phyloP scores from a whole-genome alignment of 2,329 filamentous ascomycete species.

The Hirsutella rhossiliensis region DNA sequence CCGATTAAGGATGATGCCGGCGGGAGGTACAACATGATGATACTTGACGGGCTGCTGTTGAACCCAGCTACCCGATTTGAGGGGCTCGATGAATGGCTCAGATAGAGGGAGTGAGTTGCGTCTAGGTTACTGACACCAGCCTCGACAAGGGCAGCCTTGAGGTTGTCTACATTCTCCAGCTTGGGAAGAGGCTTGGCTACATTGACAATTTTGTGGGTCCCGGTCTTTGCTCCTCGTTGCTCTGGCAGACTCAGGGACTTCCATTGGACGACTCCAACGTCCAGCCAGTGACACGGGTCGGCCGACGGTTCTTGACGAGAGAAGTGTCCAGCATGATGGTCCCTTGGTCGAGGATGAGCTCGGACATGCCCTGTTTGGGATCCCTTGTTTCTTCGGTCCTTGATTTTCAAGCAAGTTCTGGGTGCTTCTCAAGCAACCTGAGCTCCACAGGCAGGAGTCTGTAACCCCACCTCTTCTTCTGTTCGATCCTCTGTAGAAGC shows the following conservation, averaged over 20 bases:
- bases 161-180: not conserved
- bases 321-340: not conserved
- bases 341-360: not conserved
- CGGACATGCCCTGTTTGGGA: not conserved
- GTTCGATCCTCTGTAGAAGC: not conserved
- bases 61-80: constrained; percentile 20
- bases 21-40: constrained; percentile 24
- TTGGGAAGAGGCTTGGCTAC: not conserved
- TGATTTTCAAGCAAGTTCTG: not conserved
- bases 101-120: not conserved
- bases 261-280: not conserved
- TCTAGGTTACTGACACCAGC: not conserved
- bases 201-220: not conserved
- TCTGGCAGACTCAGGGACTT: not conserved
- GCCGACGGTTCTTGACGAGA: not conserved
- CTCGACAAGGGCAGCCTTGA: not conserved
- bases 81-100: not conserved
- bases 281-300: not conserved
- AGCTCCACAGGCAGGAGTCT: not conserved
- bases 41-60: constrained; percentile 23
- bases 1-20: constrained; percentile 24
- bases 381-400: not conserved
- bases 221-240: not conserved
- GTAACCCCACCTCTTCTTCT: not conserved
- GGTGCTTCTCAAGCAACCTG: not conserved